These are phyloP conservation scores for Chrysosphaeria jannelii DNA, from an alignment of 2,329 filamentous ascomycete species.

Conservation along the genomic window DNA sequence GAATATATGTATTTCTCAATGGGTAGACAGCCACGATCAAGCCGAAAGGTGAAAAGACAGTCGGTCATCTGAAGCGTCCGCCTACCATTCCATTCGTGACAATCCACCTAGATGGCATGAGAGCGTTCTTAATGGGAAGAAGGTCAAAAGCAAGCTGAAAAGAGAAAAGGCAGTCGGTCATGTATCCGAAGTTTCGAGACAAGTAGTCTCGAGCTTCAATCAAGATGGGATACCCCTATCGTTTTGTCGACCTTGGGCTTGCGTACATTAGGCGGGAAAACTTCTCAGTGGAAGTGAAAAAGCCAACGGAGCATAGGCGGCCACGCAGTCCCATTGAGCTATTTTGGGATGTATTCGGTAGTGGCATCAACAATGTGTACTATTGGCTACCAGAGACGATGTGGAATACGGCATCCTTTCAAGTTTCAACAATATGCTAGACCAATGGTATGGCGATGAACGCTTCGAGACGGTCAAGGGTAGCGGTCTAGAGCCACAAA, in stretches of 20 bases:
- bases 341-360: conserved; percentile 4
- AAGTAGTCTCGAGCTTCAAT: too few relatives aligned
- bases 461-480: conserved; percentile 3
- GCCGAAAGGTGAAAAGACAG: too few relatives aligned
- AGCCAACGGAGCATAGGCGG: conserved; percentile 1
- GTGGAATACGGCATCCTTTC: conserved; percentile 3
- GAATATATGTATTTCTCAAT: conserved; percentile 4
- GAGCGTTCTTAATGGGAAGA: too few relatives aligned
- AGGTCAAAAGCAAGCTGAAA: too few relatives aligned
- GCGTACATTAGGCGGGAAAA: conserved; percentile 3
- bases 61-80: too few relatives aligned
- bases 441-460: conserved; percentile 4
- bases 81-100: too few relatives aligned
- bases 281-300: conserved; percentile 1
- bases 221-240: too few relatives aligned
- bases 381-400: conserved; percentile 4
- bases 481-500: too few relatives aligned
- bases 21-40: too few relatives aligned
- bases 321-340: conserved; percentile 4
- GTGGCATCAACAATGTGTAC: conserved; percentile 4
- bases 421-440: conserved; percentile 4
- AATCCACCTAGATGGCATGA: too few relatives aligned
- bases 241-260: conserved; percentile 4
- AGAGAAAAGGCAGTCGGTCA: too few relatives aligned
- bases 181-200: too few relatives aligned